Percentiles rank a stretch among this genome's conserved stretches.
phyloP scores from a whole-genome alignment of 225 moss, liverwort and hornwort genomes.

The Physcomitrium patens region DNA sequence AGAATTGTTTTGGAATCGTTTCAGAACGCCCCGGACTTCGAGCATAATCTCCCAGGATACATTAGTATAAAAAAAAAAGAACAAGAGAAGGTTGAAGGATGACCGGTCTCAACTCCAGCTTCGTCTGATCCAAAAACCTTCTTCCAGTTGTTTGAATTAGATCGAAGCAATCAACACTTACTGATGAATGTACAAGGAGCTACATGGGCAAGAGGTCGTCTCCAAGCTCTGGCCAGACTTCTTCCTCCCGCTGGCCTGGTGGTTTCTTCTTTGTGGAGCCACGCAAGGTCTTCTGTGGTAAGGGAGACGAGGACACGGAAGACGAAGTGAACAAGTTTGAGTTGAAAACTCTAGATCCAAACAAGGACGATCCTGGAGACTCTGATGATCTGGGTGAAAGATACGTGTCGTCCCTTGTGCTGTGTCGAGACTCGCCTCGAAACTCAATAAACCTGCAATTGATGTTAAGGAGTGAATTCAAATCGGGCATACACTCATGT shows the following conservation, averaged over 20 bases:
- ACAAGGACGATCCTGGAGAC: conserved; percentile 37
- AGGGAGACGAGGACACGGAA: conserved; percentile 37
- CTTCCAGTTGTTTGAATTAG: too few species aligned
- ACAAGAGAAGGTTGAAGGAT: too few species aligned
- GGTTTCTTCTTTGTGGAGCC: conserved; percentile 52
- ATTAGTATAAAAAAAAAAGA: too few species aligned
- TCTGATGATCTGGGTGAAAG: conserved; percentile 42
- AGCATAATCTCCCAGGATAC: too few species aligned
- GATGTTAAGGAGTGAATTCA: conserved; percentile 13
- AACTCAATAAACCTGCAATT: conserved; percentile 49
- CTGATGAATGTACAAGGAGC: neutral
- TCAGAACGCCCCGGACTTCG: too few species aligned
- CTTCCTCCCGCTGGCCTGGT: conserved; percentile 36
- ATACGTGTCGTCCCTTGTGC: conserved; percentile 27
- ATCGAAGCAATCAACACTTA: too few species aligned
- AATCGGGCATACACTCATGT: neutral
- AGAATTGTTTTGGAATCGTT: too few species aligned
- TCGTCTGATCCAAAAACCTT: too few species aligned
- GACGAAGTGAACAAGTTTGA: conserved; percentile 38
- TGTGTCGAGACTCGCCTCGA: conserved; percentile 38
- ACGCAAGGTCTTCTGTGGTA: conserved; percentile 43
- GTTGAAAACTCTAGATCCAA: conserved; percentile 33
- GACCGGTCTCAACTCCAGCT: too few species aligned
- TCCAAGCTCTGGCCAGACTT: conserved; percentile 72
- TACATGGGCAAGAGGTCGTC: conserved; percentile 87